Evolutionary conservation across 1,139 yeast species (phyloP).

Genomic region (Geotrichum europaeum): DNA sequence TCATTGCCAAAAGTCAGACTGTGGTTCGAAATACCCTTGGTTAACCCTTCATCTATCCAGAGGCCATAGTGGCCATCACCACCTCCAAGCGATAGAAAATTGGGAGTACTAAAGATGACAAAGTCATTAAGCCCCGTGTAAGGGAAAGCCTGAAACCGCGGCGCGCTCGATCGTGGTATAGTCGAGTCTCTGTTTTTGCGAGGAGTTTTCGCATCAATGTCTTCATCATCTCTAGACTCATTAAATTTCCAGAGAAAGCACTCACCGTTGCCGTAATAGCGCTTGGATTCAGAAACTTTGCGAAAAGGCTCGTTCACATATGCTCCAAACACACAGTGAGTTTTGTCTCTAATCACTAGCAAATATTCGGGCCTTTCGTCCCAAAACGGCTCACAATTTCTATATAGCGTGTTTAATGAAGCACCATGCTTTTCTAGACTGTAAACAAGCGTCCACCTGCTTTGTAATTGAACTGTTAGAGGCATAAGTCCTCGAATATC

Average conservation of each 20-base stretch:
- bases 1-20: conserved; percentile 91
- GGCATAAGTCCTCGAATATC: conserved; percentile 73
- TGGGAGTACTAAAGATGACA: conserved; percentile 71
- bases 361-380: conserved; percentile 56
- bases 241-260: conserved; percentile 79
- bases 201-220: not conserved
- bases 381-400: conserved; percentile 26
- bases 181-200: not conserved
- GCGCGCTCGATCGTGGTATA: conserved; percentile 2
- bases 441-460: conserved; percentile 72
- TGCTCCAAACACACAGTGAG: conserved; percentile 70
- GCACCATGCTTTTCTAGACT: conserved; percentile 91
- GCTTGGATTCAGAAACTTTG: conserved; percentile 43
- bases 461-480: conserved; percentile 65
- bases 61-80: conserved; percentile 91
- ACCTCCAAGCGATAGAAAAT: conserved; percentile 80
- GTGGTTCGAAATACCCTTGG: conserved; percentile 68
- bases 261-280: conserved; percentile 91
- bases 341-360: conserved; percentile 57
- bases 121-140: conserved; percentile 87
- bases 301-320: conserved; percentile 69
- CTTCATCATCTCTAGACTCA: not conserved
- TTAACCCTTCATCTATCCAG: conserved; percentile 73
- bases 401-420: conserved; percentile 69
- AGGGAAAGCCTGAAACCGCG: conserved; percentile 71